Percentiles rank a stretch among this genome's conserved stretches.
These are phyloP conservation scores for Lactarius hengduanensis DNA, from an alignment of 768 basidiomycete genomes.

Conservation along the genomic window DNA sequence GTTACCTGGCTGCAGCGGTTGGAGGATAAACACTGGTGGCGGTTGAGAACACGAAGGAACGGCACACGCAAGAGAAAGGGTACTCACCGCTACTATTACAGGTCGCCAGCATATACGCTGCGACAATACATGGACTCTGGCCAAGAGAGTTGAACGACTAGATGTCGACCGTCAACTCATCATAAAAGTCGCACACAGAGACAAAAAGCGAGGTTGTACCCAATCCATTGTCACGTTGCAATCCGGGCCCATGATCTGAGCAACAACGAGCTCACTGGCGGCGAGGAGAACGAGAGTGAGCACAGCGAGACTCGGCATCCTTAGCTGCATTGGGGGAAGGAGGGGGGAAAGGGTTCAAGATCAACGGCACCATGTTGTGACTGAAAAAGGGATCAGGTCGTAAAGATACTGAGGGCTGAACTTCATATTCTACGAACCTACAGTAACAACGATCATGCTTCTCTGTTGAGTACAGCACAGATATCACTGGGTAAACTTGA, in stretches of 20 bases:
- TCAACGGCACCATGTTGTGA: neutral
- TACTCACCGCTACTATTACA: conserved; percentile 15
- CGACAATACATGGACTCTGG: conserved; percentile 14
- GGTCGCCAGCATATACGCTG: conserved; percentile 13
- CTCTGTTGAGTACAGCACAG: no score
- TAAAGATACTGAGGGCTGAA: neutral
- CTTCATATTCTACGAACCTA: no score
- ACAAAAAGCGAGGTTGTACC: neutral
- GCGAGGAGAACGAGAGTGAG: neutral
- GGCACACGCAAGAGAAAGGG: neutral
- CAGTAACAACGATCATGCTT: no score
- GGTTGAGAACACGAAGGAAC: neutral
- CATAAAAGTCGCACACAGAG: neutral
- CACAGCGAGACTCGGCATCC: neutral
- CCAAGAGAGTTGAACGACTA: conserved; percentile 13
- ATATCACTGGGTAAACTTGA: no score
- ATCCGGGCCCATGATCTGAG: conserved; percentile 6
- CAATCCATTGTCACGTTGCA: conserved; percentile 4
- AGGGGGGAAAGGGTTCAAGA: neutral
- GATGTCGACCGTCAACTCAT: neutral
- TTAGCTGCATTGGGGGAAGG: no score
- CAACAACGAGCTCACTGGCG: neutral
- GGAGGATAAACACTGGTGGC: conserved; percentile 5
- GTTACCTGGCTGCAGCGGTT: neutral
- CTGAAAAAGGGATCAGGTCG: neutral